Conservation (phyloP, 2,329 filamentous ascomycete species). For the Penicillium brasilianum region DNA sequence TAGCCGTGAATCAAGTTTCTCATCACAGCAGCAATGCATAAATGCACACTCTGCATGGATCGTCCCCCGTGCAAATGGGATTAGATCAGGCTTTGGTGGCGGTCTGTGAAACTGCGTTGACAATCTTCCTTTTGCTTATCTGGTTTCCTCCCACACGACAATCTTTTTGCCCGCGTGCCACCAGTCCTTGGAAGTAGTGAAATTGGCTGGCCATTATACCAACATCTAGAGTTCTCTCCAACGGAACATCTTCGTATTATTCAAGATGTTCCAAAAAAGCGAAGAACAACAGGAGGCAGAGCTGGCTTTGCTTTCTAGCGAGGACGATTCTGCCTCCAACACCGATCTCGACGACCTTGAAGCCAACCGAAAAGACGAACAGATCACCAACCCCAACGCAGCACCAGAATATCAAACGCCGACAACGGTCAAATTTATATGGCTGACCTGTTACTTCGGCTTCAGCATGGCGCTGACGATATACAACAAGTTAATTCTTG, state of each 20-base stretch:
- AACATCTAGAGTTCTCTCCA: background rate
- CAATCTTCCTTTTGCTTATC: background rate
- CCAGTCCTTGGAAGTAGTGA: background rate
- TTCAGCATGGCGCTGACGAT: conserved; percentile 25
- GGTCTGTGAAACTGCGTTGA: background rate
- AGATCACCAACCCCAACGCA: background rate
- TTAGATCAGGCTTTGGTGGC: background rate
- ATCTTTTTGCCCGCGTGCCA: background rate
- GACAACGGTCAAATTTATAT: conserved; percentile 20
- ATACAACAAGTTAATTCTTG: conserved; percentile 25
- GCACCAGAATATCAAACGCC: conserved; percentile 26
- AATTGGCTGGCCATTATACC: background rate
- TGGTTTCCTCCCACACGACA: background rate
- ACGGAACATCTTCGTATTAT: background rate
- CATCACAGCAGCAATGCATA: background rate
- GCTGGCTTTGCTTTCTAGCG: conserved; percentile 17
- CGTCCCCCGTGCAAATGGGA: background rate
- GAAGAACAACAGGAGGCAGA: conserved; percentile 18
- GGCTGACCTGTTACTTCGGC: conserved; percentile 22
- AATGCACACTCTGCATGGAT: background rate
- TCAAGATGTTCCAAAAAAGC: conserved; percentile 5
- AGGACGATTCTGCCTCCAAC: conserved; percentile 16
- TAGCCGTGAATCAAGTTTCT: background rate
- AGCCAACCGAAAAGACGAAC: conserved; percentile 16
- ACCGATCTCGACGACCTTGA: conserved; percentile 17